Conservation (phyloP, 495 filamentous ascomycete genomes). For the Cladorrhinum samala region DNA sequence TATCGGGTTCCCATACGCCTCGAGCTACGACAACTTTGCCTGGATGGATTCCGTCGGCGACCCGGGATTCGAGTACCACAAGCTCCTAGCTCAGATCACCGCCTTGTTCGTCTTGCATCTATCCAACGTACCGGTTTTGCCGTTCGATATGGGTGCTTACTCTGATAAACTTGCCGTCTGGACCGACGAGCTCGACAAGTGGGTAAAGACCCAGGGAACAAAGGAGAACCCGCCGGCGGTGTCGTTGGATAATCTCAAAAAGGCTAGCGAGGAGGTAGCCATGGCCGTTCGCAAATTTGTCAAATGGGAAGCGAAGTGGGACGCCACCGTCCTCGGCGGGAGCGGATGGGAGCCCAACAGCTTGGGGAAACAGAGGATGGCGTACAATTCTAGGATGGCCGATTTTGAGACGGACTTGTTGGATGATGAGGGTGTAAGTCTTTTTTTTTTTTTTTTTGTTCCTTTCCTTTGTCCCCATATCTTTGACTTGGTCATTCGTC, state of each 20-base stretch:
- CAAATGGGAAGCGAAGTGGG: conserved; percentile 67
- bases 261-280: conserved; percentile 56
- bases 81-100: conserved; percentile 69
- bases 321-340: conserved; percentile 54
- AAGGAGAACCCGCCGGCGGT: conserved; percentile 25
- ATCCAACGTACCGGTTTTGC: conserved; percentile 70
- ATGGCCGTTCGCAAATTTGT: conserved; percentile 58
- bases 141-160: conserved; percentile 68
- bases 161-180: conserved; percentile 55
- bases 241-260: conserved; percentile 51
- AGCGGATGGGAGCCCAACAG: conserved; percentile 65
- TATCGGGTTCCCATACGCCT: conserved; percentile 63
- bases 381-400: conserved; percentile 66
- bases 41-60: conserved; percentile 78
- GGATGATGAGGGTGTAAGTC: conserved; percentile 70
- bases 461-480: neutral
- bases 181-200: conserved; percentile 58
- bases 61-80: conserved; percentile 78
- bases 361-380: conserved; percentile 56
- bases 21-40: conserved; percentile 82
- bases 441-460: neutral
- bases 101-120: conserved; percentile 80
- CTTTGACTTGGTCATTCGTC: too few species aligned
- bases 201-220: conserved; percentile 39
- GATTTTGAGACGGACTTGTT: conserved; percentile 78